Conservation (phyloP, 2,329 filamentous ascomycete genomes). For the Tricladium varicosporioides region DNA sequence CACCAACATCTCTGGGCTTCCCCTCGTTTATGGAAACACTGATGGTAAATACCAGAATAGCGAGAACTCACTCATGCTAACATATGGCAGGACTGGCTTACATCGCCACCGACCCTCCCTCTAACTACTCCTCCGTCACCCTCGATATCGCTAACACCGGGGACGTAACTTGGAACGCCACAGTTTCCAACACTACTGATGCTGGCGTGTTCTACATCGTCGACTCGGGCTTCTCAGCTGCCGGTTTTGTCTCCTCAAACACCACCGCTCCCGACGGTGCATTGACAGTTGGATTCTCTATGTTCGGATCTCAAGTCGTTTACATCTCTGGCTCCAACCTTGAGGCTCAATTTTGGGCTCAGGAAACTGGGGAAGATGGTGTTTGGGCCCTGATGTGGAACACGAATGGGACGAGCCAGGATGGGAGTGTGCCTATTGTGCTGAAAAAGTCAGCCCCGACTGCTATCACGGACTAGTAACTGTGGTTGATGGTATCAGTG, state of each 20-base stretch:
- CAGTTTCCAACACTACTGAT: slow-evolving; percentile 3
- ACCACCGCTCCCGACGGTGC: slow-evolving; percentile 10
- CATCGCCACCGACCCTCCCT: slow-evolving; percentile 3
- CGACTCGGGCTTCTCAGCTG: slow-evolving; percentile 16
- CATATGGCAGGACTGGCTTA: background rate
- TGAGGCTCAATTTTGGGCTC: slow-evolving; percentile 24
- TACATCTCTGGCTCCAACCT: slow-evolving; percentile 16
- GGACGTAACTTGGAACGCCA: slow-evolving; percentile 2
- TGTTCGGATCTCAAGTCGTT: slow-evolving; percentile 32
- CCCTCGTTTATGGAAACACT: slow-evolving; percentile 26
- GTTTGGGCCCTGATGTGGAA: slow-evolving; percentile 24
- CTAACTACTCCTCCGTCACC: slow-evolving; percentile 21
- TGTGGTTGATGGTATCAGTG: too few relatives aligned
- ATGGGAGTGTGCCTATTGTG: slow-evolving; percentile 13
- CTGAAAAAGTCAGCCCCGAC: slow-evolving; percentile 19
- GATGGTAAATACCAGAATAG: slow-evolving; percentile 27
- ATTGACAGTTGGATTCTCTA: slow-evolving; percentile 25
- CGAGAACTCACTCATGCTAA: background rate
- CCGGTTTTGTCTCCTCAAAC: slow-evolving; percentile 26
- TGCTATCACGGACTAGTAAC: background rate
- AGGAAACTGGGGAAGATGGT: slow-evolving; percentile 5
- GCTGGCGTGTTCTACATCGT: slow-evolving; percentile 10
- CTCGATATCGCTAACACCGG: slow-evolving; percentile 27
- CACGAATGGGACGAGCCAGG: slow-evolving; percentile 7
- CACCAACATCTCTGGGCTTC: slow-evolving; percentile 28